These are phyloP conservation scores for Articulospora tetracladia DNA, from an alignment of 495 filamentous ascomycete species.

Conservation along the genomic window DNA sequence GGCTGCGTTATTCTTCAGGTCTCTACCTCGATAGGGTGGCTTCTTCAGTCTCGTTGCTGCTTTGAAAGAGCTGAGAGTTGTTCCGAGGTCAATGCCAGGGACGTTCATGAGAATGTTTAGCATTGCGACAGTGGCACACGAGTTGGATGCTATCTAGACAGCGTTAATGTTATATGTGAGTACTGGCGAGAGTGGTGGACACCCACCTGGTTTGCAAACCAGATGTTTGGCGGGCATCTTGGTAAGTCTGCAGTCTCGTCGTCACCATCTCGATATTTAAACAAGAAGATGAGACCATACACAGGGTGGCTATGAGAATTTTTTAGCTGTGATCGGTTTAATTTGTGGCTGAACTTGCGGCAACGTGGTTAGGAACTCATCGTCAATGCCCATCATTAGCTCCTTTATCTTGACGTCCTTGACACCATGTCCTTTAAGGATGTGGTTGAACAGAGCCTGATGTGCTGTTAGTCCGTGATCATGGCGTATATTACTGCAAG, in stretches of 20 bases:
- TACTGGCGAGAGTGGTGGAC: neutral
- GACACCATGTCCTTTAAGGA: constrained; percentile 75
- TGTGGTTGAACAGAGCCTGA: constrained; percentile 78
- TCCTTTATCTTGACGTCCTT: constrained; percentile 72
- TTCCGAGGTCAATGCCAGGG: constrained; percentile 56
- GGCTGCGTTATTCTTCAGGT: constrained; percentile 68
- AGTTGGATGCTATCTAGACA: constrained; percentile 67
- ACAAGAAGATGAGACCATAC: constrained; percentile 81
- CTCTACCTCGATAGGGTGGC: constrained; percentile 70
- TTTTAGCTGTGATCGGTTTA: neutral
- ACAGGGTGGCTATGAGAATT: constrained; percentile 56
- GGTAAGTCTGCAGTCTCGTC: constrained; percentile 44
- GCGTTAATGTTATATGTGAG: neutral
- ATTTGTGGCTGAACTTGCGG: constrained; percentile 44
- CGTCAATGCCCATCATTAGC: constrained; percentile 69
- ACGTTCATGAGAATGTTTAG: constrained; percentile 91
- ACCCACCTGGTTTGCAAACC: constrained; percentile 90
- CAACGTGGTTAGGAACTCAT: constrained; percentile 58
- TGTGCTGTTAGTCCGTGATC: neutral
- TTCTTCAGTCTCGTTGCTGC: constrained; percentile 61
- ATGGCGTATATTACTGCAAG: neutral
- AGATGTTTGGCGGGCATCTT: constrained; percentile 64
- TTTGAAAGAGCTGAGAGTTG: constrained; percentile 65
- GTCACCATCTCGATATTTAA: constrained; percentile 60
- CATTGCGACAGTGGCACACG: constrained; percentile 84